phyloP scores from a whole-genome alignment of 2,329 filamentous ascomycete genomes.

The Microdochium bolleyi region DNA sequence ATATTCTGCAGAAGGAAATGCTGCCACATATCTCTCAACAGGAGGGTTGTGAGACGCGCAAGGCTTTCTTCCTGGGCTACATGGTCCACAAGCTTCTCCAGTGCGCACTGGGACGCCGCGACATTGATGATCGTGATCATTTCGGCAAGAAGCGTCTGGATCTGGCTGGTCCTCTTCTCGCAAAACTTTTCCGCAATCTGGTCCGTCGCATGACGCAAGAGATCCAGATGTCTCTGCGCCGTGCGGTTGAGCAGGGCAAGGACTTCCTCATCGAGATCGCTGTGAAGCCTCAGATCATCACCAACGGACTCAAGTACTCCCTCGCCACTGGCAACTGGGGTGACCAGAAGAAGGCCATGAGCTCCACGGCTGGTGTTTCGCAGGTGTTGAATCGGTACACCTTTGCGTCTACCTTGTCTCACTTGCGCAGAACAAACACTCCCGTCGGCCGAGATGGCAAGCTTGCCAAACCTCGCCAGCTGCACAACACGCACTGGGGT shows the following conservation, averaged over 20 bases:
- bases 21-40: slow-evolving; percentile 93
- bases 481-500: slow-evolving; percentile 99
- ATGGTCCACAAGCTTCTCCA: slow-evolving; percentile 97
- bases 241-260: slow-evolving; percentile 80
- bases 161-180: slow-evolving; percentile 85
- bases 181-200: slow-evolving; percentile 90
- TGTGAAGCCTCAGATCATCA: slow-evolving; percentile 84
- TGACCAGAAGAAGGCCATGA: slow-evolving; percentile 96
- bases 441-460: slow-evolving; percentile 97
- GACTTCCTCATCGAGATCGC: slow-evolving; percentile 89
- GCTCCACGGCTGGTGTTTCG: slow-evolving; percentile 91
- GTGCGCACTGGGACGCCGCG: slow-evolving; percentile 83
- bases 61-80: slow-evolving; percentile 97
- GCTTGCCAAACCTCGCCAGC: slow-evolving; percentile 91
- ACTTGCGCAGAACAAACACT: slow-evolving; percentile 95
- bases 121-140: slow-evolving; percentile 96
- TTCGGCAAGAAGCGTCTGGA: slow-evolving; percentile 98
- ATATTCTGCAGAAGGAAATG: slow-evolving; percentile 95
- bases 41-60: slow-evolving; percentile 89
- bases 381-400: slow-evolving; percentile 98
- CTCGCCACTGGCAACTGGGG: slow-evolving; percentile 98
- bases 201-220: slow-evolving; percentile 89
- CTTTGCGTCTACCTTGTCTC: slow-evolving; percentile 90
- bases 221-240: slow-evolving; percentile 82
- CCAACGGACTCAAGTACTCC: slow-evolving; percentile 92